These are phyloP conservation scores for Puccinellia tenuiflora DNA, from an alignment of 176 grass and related monocot genomes.

Conservation along the genomic window DNA sequence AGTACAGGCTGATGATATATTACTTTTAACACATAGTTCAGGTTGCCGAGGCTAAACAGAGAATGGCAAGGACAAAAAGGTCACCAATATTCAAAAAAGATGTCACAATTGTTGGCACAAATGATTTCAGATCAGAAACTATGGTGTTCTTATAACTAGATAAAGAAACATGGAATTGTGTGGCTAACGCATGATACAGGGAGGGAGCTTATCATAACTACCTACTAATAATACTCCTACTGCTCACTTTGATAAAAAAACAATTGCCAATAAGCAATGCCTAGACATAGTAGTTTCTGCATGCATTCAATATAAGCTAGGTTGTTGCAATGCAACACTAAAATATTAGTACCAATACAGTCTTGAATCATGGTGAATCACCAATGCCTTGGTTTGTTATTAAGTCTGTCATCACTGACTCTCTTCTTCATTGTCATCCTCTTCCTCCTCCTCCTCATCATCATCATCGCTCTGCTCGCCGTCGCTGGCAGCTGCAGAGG, in stretches of 20 bases:
- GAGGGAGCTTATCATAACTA: slow-evolving; percentile 10
- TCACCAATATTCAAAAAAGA: not conserved
- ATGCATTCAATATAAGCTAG: not conserved
- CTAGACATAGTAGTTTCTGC: not conserved
- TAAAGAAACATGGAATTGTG: slow-evolving; percentile 24
- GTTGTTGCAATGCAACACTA: slow-evolving; percentile 23
- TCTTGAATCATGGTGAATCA: not conserved
- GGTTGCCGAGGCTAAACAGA: not conserved
- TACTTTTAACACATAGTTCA: not conserved
- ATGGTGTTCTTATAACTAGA: slow-evolving; percentile 21
- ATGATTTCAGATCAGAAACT: slow-evolving; percentile 11
- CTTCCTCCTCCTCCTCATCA: slow-evolving; percentile 21
- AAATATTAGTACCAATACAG: not conserved
- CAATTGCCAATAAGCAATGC: slow-evolving; percentile 12
- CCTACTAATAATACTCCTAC: slow-evolving; percentile 5
- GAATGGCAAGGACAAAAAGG: not conserved
- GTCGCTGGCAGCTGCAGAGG: not conserved
- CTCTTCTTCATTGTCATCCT: slow-evolving; percentile 14
- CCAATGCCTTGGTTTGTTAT: not conserved
- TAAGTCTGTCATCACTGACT: slow-evolving; percentile 21
- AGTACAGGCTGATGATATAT: not conserved
- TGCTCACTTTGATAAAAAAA: slow-evolving; percentile 17
- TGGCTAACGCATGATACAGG: slow-evolving; percentile 19
- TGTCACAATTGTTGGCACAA: slow-evolving; percentile 7
- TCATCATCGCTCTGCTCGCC: slow-evolving; percentile 14